phyloP scores from a whole-genome alignment of 2,329 filamentous ascomycete genomes.

The Epichloe baconii region DNA sequence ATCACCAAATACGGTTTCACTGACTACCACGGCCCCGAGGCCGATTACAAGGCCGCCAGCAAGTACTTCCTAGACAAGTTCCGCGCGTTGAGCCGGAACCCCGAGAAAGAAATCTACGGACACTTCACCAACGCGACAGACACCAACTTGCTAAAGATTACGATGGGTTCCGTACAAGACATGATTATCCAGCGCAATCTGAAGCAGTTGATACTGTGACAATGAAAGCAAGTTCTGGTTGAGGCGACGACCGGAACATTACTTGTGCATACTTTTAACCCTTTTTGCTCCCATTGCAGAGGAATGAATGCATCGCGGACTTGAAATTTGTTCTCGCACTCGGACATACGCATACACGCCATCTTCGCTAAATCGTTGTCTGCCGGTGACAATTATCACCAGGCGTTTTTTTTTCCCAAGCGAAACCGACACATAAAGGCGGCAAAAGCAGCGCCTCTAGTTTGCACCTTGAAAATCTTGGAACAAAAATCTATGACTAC shows the following conservation, averaged over 20 bases:
- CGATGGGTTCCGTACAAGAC: conserved; percentile 75
- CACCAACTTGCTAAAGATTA: conserved; percentile 70
- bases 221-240: conserved; percentile 1
- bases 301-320: not conserved
- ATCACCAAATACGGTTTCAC: conserved; percentile 64
- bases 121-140: conserved; percentile 51
- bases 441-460: not conserved
- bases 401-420: not conserved
- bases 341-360: not conserved
- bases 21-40: conserved; percentile 60
- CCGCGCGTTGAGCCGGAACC: conserved; percentile 57
- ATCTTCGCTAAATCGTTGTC: not conserved
- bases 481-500: conserved; percentile 5
- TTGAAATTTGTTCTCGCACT: not conserved
- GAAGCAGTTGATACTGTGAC: conserved; percentile 52
- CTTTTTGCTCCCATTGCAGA: not conserved
- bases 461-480: not conserved
- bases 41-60: conserved; percentile 60
- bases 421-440: not conserved
- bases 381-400: not conserved
- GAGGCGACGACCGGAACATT: not conserved
- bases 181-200: conserved; percentile 80
- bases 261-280: too few relatives aligned
- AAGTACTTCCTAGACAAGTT: conserved; percentile 79
- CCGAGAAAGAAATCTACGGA: conserved; percentile 50